phyloP scores from a whole-genome alignment of 1,284 basidiomycete species.

The Coriolopsis trogii region DNA sequence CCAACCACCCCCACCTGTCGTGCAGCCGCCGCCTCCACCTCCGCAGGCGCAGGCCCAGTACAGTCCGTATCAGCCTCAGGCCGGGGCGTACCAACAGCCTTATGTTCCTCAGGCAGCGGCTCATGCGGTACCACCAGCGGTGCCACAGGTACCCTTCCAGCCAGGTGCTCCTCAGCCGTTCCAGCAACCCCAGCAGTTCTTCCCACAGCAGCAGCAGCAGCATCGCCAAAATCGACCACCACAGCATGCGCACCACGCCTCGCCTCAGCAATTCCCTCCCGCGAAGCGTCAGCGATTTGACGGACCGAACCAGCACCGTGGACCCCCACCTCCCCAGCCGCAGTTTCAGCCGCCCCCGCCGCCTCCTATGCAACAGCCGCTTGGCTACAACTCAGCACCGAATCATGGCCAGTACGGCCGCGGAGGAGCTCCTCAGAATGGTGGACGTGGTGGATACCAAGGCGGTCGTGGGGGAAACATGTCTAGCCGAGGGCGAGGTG shows the following conservation, averaged over 20 bases:
- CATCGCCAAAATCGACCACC: conserved; percentile 49
- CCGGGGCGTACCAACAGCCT: conserved; percentile 62
- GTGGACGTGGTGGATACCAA: conserved; percentile 44
- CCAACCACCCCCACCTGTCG: conserved; percentile 53
- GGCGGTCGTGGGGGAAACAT: conserved; percentile 34
- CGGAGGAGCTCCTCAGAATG: conserved; percentile 47
- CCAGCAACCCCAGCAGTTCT: conserved; percentile 35
- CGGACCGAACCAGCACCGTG: conserved; percentile 54
- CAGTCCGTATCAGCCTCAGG: conserved; percentile 77
- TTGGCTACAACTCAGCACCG: conserved; percentile 24
- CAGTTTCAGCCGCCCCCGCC: conserved; percentile 50
- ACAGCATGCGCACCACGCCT: conserved; percentile 59
- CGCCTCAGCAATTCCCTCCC: conserved; percentile 73
- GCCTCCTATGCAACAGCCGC: conserved; percentile 33
- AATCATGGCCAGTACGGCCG: conserved; percentile 38
- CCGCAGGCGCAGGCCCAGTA: conserved; percentile 59
- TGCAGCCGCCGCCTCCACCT: conserved; percentile 49
- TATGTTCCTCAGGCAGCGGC: conserved; percentile 65
- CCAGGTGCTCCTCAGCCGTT: conserved; percentile 31
- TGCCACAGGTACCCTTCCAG: conserved; percentile 38
- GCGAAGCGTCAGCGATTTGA: conserved; percentile 87
- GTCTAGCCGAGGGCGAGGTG: conserved; percentile 52
- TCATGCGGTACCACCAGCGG: conserved; percentile 39
- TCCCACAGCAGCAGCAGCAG: conserved; percentile 48
- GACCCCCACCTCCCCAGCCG: conserved; percentile 43